Percentiles rank a stretch among this genome's conserved stretches.
Conservation (phyloP, 805 yeast species). For the Yamadazyma akitaensis region DNA sequence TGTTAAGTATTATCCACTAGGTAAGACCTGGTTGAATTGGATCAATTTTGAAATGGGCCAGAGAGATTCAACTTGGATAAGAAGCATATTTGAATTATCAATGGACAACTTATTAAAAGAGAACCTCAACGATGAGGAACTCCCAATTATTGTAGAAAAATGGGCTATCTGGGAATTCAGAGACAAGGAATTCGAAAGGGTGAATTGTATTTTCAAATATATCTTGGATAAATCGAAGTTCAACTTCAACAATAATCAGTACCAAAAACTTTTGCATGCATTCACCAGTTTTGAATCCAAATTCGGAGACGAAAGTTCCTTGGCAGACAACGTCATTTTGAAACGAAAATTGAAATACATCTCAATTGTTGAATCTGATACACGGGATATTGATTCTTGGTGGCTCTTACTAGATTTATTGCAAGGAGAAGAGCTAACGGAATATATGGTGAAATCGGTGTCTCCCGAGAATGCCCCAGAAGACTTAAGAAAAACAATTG, state of each 20-base stretch:
- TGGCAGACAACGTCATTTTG: slow-evolving; percentile 35
- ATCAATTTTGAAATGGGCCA: slow-evolving; percentile 52
- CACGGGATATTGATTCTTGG: slow-evolving; percentile 75
- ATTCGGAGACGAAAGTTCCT: slow-evolving; percentile 59
- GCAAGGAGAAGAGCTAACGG: slow-evolving; percentile 30
- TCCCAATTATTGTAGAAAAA: slow-evolving; percentile 38
- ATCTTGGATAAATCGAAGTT: slow-evolving; percentile 36
- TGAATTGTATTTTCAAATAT: slow-evolving; percentile 52
- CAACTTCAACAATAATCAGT: slow-evolving; percentile 26
- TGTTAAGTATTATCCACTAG: slow-evolving; percentile 29
- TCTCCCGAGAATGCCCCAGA: slow-evolving; percentile 28
- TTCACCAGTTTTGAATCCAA: slow-evolving; percentile 62
- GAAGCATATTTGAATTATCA: slow-evolving; percentile 67
- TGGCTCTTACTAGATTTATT: slow-evolving; percentile 64
- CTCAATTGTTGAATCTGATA: slow-evolving; percentile 39
- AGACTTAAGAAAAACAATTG: slow-evolving; percentile 25
- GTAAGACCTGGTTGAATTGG: slow-evolving; percentile 74
- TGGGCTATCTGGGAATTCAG: slow-evolving; percentile 76
- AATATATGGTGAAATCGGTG: slow-evolving; percentile 45
- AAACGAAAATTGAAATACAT: slow-evolving; percentile 61
- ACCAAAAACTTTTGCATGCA: slow-evolving; percentile 31
- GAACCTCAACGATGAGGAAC: slow-evolving; percentile 15
- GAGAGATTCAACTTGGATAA: slow-evolving; percentile 42
- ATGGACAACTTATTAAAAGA: slow-evolving; percentile 47
- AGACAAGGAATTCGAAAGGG: slow-evolving; percentile 59